Evolutionary conservation across 176 grass and related monocot species (phyloP).

Genomic region (Aegilops tauschii): DNA sequence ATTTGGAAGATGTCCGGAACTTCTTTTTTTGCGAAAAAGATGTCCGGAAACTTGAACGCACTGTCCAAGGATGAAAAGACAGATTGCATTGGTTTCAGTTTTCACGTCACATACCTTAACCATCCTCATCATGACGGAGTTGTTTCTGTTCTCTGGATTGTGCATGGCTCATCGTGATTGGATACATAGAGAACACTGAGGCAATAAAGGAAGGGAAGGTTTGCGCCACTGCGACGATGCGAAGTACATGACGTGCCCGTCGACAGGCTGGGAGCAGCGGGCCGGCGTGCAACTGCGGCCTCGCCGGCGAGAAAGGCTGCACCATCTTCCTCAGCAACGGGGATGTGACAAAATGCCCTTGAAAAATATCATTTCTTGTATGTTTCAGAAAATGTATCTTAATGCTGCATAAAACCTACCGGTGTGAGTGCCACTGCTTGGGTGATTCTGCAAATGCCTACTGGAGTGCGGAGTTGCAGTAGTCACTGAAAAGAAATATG

Average conservation of each 20-base stretch:
- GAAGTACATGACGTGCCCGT: slow-evolving; percentile 41
- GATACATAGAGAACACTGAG: neutral
- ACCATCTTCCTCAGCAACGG: slow-evolving; percentile 31
- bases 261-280: slow-evolving; percentile 14
- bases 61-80: no score
- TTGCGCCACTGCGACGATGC: slow-evolving; percentile 32
- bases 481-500: no score
- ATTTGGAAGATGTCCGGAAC: neutral
- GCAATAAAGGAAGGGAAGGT: neutral
- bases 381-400: neutral
- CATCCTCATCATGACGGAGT: neutral
- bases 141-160: neutral
- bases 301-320: slow-evolving; percentile 27
- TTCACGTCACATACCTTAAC: neutral
- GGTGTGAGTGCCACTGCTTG: neutral
- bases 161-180: slow-evolving; percentile 10
- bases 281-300: slow-evolving; percentile 51
- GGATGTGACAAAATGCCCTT: neutral
- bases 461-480: neutral
- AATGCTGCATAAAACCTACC: neutral
- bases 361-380: neutral
- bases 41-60: neutral
- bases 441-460: neutral
- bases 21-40: no score
- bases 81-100: no score